Percentiles rank a stretch among this genome's conserved stretches.
Evolutionary conservation across 306 rosid species (phyloP).

Genomic region (Sphenostylis stenocarpa): DNA sequence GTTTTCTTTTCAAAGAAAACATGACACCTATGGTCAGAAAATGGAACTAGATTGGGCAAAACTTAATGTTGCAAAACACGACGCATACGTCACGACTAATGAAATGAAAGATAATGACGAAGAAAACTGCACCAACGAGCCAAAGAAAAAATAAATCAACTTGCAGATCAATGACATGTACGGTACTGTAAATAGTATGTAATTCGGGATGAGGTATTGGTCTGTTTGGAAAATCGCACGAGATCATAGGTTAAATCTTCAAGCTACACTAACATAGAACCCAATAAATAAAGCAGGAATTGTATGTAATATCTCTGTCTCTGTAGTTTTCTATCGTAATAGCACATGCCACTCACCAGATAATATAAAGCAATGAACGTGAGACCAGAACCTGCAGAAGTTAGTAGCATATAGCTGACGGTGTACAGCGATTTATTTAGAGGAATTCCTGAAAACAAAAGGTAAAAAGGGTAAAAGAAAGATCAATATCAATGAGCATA

Average conservation of each 20-base stretch:
- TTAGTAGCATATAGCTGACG: slow-evolving; percentile 80
- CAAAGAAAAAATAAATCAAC: not conserved
- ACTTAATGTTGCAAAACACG: too few species aligned
- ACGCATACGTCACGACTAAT: too few species aligned
- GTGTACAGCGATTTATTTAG: slow-evolving; percentile 77
- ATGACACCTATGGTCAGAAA: too few species aligned
- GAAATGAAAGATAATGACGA: not conserved
- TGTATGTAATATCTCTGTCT: not conserved
- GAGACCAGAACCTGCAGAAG: slow-evolving; percentile 75
- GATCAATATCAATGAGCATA: not conserved
- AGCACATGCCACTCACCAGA: slow-evolving; percentile 60
- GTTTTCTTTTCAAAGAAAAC: too few species aligned
- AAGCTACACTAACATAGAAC: not conserved
- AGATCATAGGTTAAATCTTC: not conserved
- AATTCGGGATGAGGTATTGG: not conserved
- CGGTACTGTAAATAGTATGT: not conserved
- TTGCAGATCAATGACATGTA: not conserved
- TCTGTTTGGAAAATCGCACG: not conserved
- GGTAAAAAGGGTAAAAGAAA: not conserved
- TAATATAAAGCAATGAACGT: slow-evolving; percentile 69
- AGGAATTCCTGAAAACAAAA: slow-evolving; percentile 70
- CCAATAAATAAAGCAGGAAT: not conserved
- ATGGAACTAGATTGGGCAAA: too few species aligned
- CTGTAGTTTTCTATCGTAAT: slow-evolving; percentile 9
- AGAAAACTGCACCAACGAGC: not conserved